Percentiles rank a stretch among this genome's conserved stretches.
phyloP scores from a whole-genome alignment of 106 monocot genomes.

The Acorus gramineus region DNA sequence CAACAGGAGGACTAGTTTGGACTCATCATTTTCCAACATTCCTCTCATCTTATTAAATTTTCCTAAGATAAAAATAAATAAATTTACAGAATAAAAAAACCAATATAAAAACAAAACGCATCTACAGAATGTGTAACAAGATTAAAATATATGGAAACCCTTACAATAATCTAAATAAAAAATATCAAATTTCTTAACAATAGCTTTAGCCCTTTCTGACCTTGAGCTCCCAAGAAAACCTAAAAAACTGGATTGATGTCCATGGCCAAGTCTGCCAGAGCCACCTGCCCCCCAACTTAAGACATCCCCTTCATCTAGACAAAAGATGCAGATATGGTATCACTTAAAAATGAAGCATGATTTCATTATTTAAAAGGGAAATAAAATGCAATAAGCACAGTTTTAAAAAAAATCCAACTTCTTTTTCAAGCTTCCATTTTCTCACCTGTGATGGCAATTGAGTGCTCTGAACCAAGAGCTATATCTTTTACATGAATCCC shows the following conservation, averaged over 20 bases:
- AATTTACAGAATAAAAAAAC: no score
- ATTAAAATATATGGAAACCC: no score
- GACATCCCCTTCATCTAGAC: conserved; percentile 60
- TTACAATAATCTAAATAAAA: no score
- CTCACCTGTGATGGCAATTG: conserved; percentile 80
- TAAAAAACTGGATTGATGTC: conserved; percentile 53
- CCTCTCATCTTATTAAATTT: no score
- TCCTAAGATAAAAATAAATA: no score
- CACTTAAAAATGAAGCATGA: neutral
- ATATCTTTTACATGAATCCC: conserved; percentile 49
- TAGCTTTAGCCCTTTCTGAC: conserved; percentile 11
- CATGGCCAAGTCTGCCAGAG: conserved; percentile 95
- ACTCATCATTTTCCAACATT: no score
- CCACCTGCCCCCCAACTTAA: conserved; percentile 91
- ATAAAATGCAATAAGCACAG: no score
- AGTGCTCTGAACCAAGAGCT: conserved; percentile 88
- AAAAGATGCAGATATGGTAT: neutral
- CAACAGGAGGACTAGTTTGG: no score
- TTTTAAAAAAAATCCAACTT: neutral
- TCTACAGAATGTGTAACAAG: no score
- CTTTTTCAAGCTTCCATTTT: conserved; percentile 3
- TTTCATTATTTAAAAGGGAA: neutral
- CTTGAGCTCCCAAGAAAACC: conserved; percentile 64
- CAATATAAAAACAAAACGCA: no score
- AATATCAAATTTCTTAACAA: no score